Conservation (phyloP, 371 early-diverging fungal species). For the Mucor racemosus region DNA sequence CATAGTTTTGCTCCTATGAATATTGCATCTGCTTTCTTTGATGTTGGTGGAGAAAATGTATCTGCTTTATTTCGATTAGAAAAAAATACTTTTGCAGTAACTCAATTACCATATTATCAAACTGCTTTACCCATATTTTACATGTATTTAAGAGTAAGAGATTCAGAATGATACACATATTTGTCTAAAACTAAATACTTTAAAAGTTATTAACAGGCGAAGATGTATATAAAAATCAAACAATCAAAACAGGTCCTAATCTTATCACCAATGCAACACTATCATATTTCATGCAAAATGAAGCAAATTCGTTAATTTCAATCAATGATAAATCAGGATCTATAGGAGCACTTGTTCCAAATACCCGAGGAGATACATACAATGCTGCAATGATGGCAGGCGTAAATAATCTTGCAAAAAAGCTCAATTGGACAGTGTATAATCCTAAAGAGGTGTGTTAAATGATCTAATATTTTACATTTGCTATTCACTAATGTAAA, state of each 20-base stretch:
- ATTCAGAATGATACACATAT: neutral
- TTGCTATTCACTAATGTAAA: neutral
- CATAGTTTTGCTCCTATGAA: conserved; percentile 18
- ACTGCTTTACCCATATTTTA: conserved; percentile 55
- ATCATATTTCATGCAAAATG: conserved; percentile 27
- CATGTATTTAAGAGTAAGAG: conserved; percentile 43
- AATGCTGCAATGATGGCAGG: conserved; percentile 35
- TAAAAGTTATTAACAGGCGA: conserved; percentile 48
- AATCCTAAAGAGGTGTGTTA: conserved; percentile 24
- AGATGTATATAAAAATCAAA: conserved; percentile 36
- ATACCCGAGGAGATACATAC: conserved; percentile 36
- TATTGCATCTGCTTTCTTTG: conserved; percentile 38
- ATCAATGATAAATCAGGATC: conserved; percentile 28
- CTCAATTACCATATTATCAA: conserved; percentile 57
- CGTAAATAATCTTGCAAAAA: conserved; percentile 27
- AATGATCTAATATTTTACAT: neutral
- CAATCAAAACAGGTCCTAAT: conserved; percentile 40
- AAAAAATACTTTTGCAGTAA: conserved; percentile 37
- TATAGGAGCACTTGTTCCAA: conserved; percentile 29
- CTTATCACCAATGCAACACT: conserved; percentile 35
- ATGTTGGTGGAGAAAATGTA: conserved; percentile 34
- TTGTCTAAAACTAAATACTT: no score
- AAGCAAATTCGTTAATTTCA: conserved; percentile 40
- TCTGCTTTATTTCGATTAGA: conserved; percentile 34
- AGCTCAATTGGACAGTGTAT: conserved; percentile 37